Conservation (phyloP, 1,284 basidiomycete species). For the Ustilago lituana region DNA sequence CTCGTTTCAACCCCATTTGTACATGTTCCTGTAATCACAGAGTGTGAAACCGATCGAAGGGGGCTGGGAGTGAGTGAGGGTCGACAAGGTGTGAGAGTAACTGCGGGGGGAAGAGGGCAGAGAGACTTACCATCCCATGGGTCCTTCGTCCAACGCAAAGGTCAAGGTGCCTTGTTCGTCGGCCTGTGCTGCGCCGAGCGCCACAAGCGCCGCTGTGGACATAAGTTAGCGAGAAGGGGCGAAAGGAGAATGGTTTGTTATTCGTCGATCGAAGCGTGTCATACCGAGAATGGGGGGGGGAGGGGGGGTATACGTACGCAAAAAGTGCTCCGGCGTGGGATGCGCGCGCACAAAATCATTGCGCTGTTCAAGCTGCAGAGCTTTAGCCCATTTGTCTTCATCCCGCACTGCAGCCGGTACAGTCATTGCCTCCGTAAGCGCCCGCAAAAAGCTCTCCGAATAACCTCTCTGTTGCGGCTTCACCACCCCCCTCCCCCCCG, state of each 20-base stretch:
- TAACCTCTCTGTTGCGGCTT: conserved; percentile 15
- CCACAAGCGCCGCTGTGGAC: conserved; percentile 40
- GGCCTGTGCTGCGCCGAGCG: conserved; percentile 36
- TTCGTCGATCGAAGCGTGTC: no score
- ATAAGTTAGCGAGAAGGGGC: not conserved
- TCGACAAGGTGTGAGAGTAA: not conserved
- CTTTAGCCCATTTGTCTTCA: conserved; percentile 32
- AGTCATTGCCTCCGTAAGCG: conserved; percentile 37
- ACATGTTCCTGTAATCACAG: conserved; percentile 55
- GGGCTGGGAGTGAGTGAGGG: not conserved
- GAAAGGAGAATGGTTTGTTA: no score
- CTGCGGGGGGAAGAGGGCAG: not conserved
- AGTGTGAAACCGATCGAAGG: not conserved
- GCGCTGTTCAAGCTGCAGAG: conserved; percentile 28
- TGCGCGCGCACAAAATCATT: conserved; percentile 33
- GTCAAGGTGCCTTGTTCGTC: conserved; percentile 37
- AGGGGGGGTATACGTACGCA: conserved; percentile 29
- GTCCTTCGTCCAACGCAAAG: conserved; percentile 39
- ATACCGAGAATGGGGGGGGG: no score
- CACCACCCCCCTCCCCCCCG: conserved; percentile 8
- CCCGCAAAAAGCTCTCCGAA: conserved; percentile 28
- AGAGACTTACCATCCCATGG: conserved; percentile 49
- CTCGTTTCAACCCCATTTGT: conserved; percentile 56
- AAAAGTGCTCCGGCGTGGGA: conserved; percentile 49
- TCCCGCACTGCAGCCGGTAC: conserved; percentile 7